These are phyloP conservation scores for Fusarium dimerum DNA, from an alignment of 2,329 filamentous ascomycete species.

Conservation along the genomic window DNA sequence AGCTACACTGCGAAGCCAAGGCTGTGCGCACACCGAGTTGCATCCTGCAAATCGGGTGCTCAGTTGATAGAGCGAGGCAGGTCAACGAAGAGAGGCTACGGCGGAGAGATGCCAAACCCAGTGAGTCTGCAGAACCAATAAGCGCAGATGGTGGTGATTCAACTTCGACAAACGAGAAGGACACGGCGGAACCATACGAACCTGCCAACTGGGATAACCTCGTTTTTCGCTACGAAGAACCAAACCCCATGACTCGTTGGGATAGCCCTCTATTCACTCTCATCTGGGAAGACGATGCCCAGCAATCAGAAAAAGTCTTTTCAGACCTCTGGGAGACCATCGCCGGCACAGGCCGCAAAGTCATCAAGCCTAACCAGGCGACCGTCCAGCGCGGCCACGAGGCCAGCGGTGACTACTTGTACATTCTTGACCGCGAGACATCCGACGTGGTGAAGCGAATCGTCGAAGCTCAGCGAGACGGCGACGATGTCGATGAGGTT, in stretches of 20 bases:
- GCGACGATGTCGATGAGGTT: constrained; percentile 61
- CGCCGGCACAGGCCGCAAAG: constrained; percentile 61
- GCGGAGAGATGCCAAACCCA: constrained; percentile 7
- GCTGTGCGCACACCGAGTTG: constrained; percentile 74
- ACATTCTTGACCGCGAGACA: constrained; percentile 76
- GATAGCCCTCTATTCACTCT: constrained; percentile 81
- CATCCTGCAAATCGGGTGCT: constrained; percentile 66
- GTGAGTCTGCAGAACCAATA: neutral
- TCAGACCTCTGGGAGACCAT: constrained; percentile 75
- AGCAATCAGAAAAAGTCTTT: constrained; percentile 56
- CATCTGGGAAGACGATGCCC: constrained; percentile 71
- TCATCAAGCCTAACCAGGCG: constrained; percentile 72
- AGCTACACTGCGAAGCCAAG: constrained; percentile 83
- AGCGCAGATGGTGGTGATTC: neutral
- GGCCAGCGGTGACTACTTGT: constrained; percentile 72
- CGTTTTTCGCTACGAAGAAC: constrained; percentile 82
- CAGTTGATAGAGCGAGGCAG: constrained; percentile 49
- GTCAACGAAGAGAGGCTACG: constrained; percentile 63
- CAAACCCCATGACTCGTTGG: constrained; percentile 83
- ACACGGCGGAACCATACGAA: constrained; percentile 48
- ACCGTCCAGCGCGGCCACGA: constrained; percentile 66
- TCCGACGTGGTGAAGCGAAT: constrained; percentile 74
- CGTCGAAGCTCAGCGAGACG: constrained; percentile 68
- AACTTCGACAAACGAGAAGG: neutral
- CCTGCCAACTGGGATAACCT: constrained; percentile 73